Base-by-base conservation (phyloP, 2,329 filamentous ascomycete genomes). In the Stagonosporopsis rhizophila region DNA sequence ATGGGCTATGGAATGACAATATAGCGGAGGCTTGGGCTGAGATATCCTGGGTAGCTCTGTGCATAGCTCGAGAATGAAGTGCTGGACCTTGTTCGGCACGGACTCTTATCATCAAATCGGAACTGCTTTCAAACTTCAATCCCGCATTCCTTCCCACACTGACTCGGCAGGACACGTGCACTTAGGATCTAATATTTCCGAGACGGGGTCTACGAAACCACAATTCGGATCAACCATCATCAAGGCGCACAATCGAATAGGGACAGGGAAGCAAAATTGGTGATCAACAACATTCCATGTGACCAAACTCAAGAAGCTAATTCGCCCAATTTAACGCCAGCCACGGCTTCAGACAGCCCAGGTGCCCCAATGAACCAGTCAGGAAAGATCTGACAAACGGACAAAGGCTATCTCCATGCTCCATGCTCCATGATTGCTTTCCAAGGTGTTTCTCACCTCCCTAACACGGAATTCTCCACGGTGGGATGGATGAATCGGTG, bases 61-160 rank as follows among this genome's bases (percentile, higher is more conserved):
- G 56, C 59, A 59, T 67, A 65, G 63, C 64, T 51, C 39, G 65
- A 66, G 65, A 66, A 69, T 69, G 66, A 69, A 65, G 59, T 68
- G 65, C 58, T 54, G 58, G 56, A 37, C 50, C 20, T 28, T n/a
- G 23, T 47, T 46, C 42, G 49, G 66, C 66, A 62, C 62, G 39
- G 66, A 69, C 66, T 69, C 66, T 59, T 11, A 38, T 38, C 35
- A 56, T 44, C 48, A 59, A 62, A 57, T 53, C n/a, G 37, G 48
- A 53, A 7, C 6, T 22, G 37, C 47, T 47, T 44, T 12, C 19
- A 38, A 35, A 5, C 12, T 32, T 3, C 14, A 32, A 32, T 32
- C 7, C 14, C 14, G 30, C 14, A 32, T n/a, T 32, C 5, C 30
- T n/a, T 2, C 15, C 8, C 11, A n/a, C n/a, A n/a, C 14, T 32